Evolutionary conservation across 1,284 basidiomycete genomes (phyloP).

Genomic region (Trametes sp.): DNA sequence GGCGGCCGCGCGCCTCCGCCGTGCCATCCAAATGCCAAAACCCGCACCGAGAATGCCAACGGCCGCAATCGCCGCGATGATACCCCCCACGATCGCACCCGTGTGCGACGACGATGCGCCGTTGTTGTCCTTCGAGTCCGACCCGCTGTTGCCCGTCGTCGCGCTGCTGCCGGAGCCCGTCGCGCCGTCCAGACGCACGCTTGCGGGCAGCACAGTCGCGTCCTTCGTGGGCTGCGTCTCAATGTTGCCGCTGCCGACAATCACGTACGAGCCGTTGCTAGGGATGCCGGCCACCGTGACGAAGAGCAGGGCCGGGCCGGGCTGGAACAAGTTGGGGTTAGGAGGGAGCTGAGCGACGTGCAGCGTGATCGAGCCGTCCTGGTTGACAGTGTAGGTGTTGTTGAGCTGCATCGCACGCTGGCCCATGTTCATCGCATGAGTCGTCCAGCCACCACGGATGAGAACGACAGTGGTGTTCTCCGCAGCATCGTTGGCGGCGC

Average conservation of each 20-base stretch:
- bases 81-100: slow-evolving; percentile 56
- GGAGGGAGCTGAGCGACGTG: slow-evolving; percentile 85
- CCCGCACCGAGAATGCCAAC: slow-evolving; percentile 57
- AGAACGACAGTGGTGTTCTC: slow-evolving; percentile 84
- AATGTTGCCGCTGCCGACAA: slow-evolving; percentile 82
- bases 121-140: slow-evolving; percentile 20
- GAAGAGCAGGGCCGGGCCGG: slow-evolving; percentile 86
- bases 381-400: slow-evolving; percentile 83
- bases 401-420: slow-evolving; percentile 82
- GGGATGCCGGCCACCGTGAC: slow-evolving; percentile 87
- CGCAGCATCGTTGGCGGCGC: slow-evolving; percentile 72
- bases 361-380: slow-evolving; percentile 74
- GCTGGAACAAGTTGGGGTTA: slow-evolving; percentile 85
- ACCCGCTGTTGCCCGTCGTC: slow-evolving; percentile 15
- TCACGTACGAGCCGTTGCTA: slow-evolving; percentile 77
- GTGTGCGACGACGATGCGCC: slow-evolving; percentile 44
- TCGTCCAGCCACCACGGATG: slow-evolving; percentile 90
- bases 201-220: slow-evolving; percentile 61
- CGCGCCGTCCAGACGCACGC: slow-evolving; percentile 49
- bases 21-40: slow-evolving; percentile 54
- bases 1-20: slow-evolving; percentile 53
- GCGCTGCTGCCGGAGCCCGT: slow-evolving; percentile 32
- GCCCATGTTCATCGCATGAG: slow-evolving; percentile 96
- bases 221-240: slow-evolving; percentile 65
- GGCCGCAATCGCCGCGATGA: slow-evolving; percentile 57